Base-by-base conservation (phyloP, 2,329 filamentous ascomycete genomes). In the Alternaria burnsii region DNA sequence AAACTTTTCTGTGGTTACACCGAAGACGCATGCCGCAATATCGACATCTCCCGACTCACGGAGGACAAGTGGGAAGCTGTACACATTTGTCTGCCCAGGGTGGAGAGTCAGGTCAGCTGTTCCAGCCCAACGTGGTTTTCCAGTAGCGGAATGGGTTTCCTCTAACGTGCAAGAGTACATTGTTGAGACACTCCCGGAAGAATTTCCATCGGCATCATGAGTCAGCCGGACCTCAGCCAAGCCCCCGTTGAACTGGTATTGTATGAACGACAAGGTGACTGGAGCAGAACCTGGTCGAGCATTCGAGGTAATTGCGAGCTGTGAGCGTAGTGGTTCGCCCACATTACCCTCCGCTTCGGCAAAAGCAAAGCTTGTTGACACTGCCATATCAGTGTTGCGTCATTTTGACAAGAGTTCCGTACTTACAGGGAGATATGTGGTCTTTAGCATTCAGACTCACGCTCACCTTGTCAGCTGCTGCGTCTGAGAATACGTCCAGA, bases 21-120 rank as follows among this genome's bases (percentile, higher is more conserved):
- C 80, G 28, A 97, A 80, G 1, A 83, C 86, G 10, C 90, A 86
- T 2, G 87, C 88, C 5, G 85, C 83, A 4, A 91, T 88, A 48
- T 85, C 87, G 1, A 90, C 88, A 57, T 92, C 87, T n/a, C 93
- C 93, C 3, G 93, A 88, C 78, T 97, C 94, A 59, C 93, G 88
- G 16, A 97, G 85, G 2, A 89, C 87, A 59, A 93, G 86, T 9
- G 85, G 86, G 69, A 97, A 84, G 68, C 91, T 87, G 63, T 91
- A 90, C 1, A 94, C 86, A 54, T 86, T 88, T 9, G 85, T 90
- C 62, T 91, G 86, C 0, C 88, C 88, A 14, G 93, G 86, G 11
- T 79, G 77, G 43, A 97, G 79, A 0, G 84, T 87, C 55, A 97
- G 79, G 74, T 94, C 83, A 9, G 86, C 85, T 11, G 79, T 71